A percentile compares a stretch with the other conserved stretches of the same genome.
These are phyloP conservation scores for Talaromyces verruculosus DNA, from an alignment of 2,329 filamentous ascomycete species.

Conservation along the genomic window DNA sequence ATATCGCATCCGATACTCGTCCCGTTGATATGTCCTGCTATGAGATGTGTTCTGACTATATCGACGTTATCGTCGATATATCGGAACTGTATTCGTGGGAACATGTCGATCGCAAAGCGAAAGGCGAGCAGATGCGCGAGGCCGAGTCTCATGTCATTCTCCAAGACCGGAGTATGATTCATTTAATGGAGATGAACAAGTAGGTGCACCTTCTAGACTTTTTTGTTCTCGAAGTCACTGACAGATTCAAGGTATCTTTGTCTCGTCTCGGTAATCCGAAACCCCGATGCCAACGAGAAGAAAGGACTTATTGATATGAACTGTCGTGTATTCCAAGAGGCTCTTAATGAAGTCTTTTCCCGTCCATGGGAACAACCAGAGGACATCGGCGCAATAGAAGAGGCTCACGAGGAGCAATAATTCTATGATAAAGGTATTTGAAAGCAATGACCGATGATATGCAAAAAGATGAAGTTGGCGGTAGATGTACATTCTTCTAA, in stretches of 20 bases:
- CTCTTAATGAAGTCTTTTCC: constrained; percentile 61
- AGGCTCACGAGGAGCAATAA: constrained; percentile 12
- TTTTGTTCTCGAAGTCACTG: constrained; percentile 18
- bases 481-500: not conserved
- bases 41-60: constrained; percentile 97
- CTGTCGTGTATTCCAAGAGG: constrained; percentile 62
- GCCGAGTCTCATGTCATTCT: constrained; percentile 64
- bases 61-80: constrained; percentile 96
- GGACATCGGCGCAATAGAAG: constrained; percentile 4
- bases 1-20: constrained; percentile 92
- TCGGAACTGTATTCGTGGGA: constrained; percentile 90
- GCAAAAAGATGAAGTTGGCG: not conserved
- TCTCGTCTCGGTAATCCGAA: constrained; percentile 64
- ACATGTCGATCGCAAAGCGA: constrained; percentile 43
- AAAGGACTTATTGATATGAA: constrained; percentile 68
- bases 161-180: constrained; percentile 63
- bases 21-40: constrained; percentile 95
- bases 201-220: constrained; percentile 31
- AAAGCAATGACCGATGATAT: not conserved
- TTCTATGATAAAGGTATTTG: not conserved
- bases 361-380: constrained; percentile 46
- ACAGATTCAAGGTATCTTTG: constrained; percentile 56
- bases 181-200: constrained; percentile 67
- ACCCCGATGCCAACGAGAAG: constrained; percentile 63
- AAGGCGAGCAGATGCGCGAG: constrained; percentile 51